Evolutionary conservation across 768 basidiomycete species (phyloP), one percentile per base, ranked within the genome.

Genomic region (Imleria badia): DNA sequence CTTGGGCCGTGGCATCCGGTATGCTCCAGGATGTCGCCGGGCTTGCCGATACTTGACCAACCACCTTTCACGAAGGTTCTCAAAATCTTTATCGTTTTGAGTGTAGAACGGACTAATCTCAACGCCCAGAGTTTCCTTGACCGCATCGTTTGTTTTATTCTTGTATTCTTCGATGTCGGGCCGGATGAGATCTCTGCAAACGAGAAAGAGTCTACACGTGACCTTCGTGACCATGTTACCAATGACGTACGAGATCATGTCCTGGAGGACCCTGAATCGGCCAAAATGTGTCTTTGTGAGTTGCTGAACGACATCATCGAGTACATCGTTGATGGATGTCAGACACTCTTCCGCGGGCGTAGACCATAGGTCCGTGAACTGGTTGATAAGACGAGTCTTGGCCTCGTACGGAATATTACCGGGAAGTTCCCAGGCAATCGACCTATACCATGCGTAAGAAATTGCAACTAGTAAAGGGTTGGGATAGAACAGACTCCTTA

Each of bases 371-470:
- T 45, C 50, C 17, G 74, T 73, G 43, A 68, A 74, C 13, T 57
- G 45, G 5, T 58, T 55, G 34, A 81, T 77, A 15, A 78, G 67
- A 29, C 60, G 63, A 12, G 52, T 58, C 44, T 75, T 78, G 12
- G 77, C 76, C 26, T 69, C 70, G 48, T 70, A 78, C 0, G 78
- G 77, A 23, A 77, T 58, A 35, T 77, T 69, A 6, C 66, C 62
- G 0, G 76, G 76, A 26, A 79, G 70, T 44, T 79, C 76, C 78
- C 77, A 78, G 3, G 66, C 71, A 30, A 70, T 68, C 9, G 72
- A 70, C 12, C 78, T 79, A 23, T 23, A n/a, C 6, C 13, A 5
- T 36, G 6, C 1, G 12, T 68, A 1, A 60, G 48, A 51, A 22
- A 19, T n/a, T 3, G 10, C 7, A 30, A 14, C 43, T 14, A 30